These are phyloP conservation scores for Boletus vinaceobasis DNA, from an alignment of 768 basidiomycete genomes.

Conservation along the genomic window DNA sequence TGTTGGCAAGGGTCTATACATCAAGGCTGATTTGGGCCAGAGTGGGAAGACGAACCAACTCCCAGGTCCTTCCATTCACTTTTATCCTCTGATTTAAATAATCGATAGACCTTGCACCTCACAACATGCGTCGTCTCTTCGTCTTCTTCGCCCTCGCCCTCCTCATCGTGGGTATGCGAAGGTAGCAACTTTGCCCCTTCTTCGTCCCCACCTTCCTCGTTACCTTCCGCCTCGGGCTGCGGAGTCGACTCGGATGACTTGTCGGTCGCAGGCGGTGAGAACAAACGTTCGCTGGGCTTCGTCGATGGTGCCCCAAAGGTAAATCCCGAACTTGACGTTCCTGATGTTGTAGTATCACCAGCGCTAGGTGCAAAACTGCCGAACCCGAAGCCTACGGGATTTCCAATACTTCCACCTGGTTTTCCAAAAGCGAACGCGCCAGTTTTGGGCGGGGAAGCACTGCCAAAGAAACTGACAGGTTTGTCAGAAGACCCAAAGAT, in stretches of 20 bases:
- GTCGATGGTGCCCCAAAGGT: conserved; percentile 20
- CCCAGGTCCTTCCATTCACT: conserved; percentile 65
- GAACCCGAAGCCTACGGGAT: conserved; percentile 61
- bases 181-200: conserved; percentile 23
- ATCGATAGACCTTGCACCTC: conserved; percentile 59
- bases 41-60: conserved; percentile 45
- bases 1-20: conserved; percentile 23
- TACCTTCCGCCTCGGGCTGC: conserved; percentile 24
- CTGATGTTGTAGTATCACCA: conserved; percentile 16
- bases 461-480: conserved; percentile 28
- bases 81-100: conserved; percentile 48
- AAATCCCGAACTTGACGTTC: conserved; percentile 18
- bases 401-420: conserved; percentile 50
- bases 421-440: conserved; percentile 29
- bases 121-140: conserved; percentile 64
- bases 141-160: conserved; percentile 79
- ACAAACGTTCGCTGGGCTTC: conserved; percentile 23
- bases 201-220: conserved; percentile 30
- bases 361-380: conserved; percentile 20
- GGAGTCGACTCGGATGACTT: conserved; percentile 30
- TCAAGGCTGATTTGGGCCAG: background rate
- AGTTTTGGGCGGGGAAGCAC: conserved; percentile 24
- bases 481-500: conserved; percentile 25
- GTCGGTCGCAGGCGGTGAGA: conserved; percentile 28
- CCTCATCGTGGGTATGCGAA: conserved; percentile 51